Evolutionary conservation across 495 filamentous ascomycete species (phyloP), one percentile per base, ranked within the genome.

Genomic region (Hyaloscypha hepaticicola): DNA sequence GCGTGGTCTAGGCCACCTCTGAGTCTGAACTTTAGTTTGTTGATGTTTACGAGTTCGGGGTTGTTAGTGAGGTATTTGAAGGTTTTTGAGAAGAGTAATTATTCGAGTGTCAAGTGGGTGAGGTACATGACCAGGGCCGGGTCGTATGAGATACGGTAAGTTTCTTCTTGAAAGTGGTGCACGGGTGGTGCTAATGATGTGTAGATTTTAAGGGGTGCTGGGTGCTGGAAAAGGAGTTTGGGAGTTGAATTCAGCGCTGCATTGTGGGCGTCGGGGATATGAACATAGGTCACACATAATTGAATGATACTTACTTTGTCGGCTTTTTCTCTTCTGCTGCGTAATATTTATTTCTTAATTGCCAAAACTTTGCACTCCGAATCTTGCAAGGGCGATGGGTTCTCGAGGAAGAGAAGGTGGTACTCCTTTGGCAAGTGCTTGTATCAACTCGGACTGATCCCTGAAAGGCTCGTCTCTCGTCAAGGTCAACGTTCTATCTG

Each of bases 11-110:
- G 96, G 55, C 96, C 96, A 63, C 96, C 96, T 33, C 78, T 99
- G 64, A 96, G 87, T 71, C 77, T 99, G 75, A 94, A 82, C 74
- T 99, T 99, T 72, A 91, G 87, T 61, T 76, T 99, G 69, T 79
- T 99, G 69, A 99, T 99, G 96, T 99, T 99, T 76, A 99, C 96
- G 38, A 93, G 89, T 72, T 91, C 87, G 1, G 96, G 95, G 19
- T 75, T 99, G 70, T 73, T 99, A 67, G 96, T 99, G 56, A 78
- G 96, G 49, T 99, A 99, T 77, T 78, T 99, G 64, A 99, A 99
- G 80, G 96, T 99, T 27, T 99, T 99, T 79, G 96, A 99, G 83
- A 99, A 99, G 87, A 92, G 83, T 74, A 97, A 98, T 77, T 99
- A 99, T 73, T 93, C 89, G 62, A 96, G 90, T 69, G 96, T 99